Conservation (phyloP, 768 basidiomycete species). For the Rhodotorula diobovata region DNA sequence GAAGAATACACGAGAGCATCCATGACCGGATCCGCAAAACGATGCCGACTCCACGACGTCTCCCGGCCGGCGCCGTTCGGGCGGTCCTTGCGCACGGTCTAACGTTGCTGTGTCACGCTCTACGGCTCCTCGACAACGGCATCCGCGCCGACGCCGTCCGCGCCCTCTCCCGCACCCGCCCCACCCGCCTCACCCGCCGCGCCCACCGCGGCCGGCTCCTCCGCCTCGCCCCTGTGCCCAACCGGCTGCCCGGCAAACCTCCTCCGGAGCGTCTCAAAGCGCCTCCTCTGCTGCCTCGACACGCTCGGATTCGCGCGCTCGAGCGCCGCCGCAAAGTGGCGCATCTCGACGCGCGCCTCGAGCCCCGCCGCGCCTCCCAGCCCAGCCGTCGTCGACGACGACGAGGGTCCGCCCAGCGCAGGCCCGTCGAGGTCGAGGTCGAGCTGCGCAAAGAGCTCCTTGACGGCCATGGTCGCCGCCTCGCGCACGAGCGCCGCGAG, state of each 20-base stretch:
- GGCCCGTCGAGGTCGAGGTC: slow-evolving; percentile 4
- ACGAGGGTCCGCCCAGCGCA: slow-evolving; percentile 38
- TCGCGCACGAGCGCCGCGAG: slow-evolving; percentile 85
- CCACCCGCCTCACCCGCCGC: background rate
- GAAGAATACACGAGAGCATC: too few relatives aligned
- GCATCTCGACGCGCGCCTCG: slow-evolving; percentile 49
- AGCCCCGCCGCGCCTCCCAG: slow-evolving; percentile 41
- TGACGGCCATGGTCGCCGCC: slow-evolving; percentile 56
- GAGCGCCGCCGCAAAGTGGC: slow-evolving; percentile 70
- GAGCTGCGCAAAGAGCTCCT: slow-evolving; percentile 52
- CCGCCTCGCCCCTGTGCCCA: slow-evolving; percentile 38
- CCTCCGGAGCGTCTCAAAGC: slow-evolving; percentile 72
- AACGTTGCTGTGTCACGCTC: too few relatives aligned
- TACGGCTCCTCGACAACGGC: too few relatives aligned
- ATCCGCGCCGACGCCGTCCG: background rate
- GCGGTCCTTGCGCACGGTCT: too few relatives aligned
- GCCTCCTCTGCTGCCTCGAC: slow-evolving; percentile 67
- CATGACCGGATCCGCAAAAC: too few relatives aligned
- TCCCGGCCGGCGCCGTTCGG: too few relatives aligned
- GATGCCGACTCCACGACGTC: too few relatives aligned
- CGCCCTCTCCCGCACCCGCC: background rate
- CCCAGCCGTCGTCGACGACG: slow-evolving; percentile 53
- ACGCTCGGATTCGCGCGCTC: slow-evolving; percentile 85
- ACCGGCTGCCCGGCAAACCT: slow-evolving; percentile 72
- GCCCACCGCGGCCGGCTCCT: background rate